Conservation (phyloP, 2,329 filamentous ascomycete genomes). For the Macrophomina tecta region DNA sequence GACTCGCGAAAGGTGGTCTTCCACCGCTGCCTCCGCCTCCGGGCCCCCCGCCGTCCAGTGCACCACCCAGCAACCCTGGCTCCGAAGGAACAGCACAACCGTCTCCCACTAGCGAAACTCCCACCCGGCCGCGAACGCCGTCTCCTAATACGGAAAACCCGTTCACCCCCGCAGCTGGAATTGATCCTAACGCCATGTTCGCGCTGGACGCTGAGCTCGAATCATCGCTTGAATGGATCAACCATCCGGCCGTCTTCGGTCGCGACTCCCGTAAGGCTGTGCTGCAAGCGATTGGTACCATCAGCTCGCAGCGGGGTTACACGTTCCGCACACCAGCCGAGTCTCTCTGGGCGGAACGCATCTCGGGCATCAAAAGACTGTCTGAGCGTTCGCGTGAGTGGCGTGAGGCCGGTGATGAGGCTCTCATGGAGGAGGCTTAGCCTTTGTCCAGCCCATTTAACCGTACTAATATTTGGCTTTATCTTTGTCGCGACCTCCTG, state of each 20-base stretch:
- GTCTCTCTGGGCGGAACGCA: slow-evolving; percentile 83
- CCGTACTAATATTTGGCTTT: slow-evolving; percentile 18
- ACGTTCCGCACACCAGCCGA: slow-evolving; percentile 92
- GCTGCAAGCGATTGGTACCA: slow-evolving; percentile 93
- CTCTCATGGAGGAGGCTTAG: slow-evolving; percentile 60
- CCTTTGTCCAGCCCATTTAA: not conserved
- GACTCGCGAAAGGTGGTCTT: slow-evolving; percentile 90
- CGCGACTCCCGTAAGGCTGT: slow-evolving; percentile 95
- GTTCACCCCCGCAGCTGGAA: slow-evolving; percentile 70
- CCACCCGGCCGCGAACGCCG: slow-evolving; percentile 44
- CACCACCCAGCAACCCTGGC: slow-evolving; percentile 46
- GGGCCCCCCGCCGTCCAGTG: slow-evolving; percentile 37
- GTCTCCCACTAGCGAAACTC: slow-evolving; percentile 44
- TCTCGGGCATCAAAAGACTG: slow-evolving; percentile 79
- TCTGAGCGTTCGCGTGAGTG: slow-evolving; percentile 88
- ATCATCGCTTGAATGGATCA: slow-evolving; percentile 93
- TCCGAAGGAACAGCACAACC: slow-evolving; percentile 34
- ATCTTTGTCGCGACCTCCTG: slow-evolving; percentile 15
- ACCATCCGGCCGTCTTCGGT: slow-evolving; percentile 91
- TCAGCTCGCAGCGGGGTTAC: slow-evolving; percentile 90
- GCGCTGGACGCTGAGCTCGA: slow-evolving; percentile 92
- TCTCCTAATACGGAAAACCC: slow-evolving; percentile 14
- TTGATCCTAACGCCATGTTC: slow-evolving; percentile 80
- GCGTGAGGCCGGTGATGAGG: slow-evolving; percentile 84
- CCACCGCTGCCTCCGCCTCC: slow-evolving; percentile 79